A percentile compares a stretch with the other conserved stretches of the same genome.
These are phyloP conservation scores for Rhizopogon vinicolor DNA, from an alignment of 768 basidiomycete species.

Conservation along the genomic window DNA sequence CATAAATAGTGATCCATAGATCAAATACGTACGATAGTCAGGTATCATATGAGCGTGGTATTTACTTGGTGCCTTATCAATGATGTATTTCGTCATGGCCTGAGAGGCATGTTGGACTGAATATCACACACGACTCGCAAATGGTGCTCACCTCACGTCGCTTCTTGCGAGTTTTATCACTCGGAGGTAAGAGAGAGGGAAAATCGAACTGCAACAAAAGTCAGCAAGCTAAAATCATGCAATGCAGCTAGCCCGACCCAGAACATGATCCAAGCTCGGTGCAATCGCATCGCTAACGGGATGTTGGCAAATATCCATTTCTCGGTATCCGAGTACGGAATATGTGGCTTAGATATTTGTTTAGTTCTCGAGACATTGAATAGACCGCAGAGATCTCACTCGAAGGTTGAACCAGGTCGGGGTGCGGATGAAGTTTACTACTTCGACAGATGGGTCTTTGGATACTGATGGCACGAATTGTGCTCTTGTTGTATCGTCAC, in stretches of 20 bases:
- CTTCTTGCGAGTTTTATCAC: conserved; percentile 7
- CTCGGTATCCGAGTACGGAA: conserved; percentile 34
- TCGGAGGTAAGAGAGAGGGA: conserved; percentile 10
- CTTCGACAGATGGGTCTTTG: conserved; percentile 42
- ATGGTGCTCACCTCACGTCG: conserved; percentile 7
- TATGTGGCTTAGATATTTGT: conserved; percentile 30
- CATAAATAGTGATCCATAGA: neutral
- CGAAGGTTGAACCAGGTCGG: conserved; percentile 58
- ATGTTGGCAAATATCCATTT: conserved; percentile 54
- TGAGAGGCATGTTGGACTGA: conserved; percentile 14
- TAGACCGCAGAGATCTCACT: conserved; percentile 27
- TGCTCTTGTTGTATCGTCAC: conserved; percentile 35
- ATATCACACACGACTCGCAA: too few relatives aligned
- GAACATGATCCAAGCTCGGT: conserved; percentile 48
- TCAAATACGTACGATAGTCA: conserved; percentile 38
- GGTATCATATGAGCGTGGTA: conserved; percentile 46
- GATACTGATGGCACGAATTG: conserved; percentile 58
- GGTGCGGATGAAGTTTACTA: conserved; percentile 56
- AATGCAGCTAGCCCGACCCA: conserved; percentile 30
- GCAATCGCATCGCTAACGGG: conserved; percentile 45
- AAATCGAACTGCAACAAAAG: conserved; percentile 12
- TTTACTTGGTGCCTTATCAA: conserved; percentile 42
- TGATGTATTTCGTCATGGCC: conserved; percentile 43
- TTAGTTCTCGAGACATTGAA: neutral
- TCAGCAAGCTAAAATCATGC: neutral